Evolutionary conservation across 2,329 filamentous ascomycete species (phyloP).

Genomic region (Beauveria brongniartii): DNA sequence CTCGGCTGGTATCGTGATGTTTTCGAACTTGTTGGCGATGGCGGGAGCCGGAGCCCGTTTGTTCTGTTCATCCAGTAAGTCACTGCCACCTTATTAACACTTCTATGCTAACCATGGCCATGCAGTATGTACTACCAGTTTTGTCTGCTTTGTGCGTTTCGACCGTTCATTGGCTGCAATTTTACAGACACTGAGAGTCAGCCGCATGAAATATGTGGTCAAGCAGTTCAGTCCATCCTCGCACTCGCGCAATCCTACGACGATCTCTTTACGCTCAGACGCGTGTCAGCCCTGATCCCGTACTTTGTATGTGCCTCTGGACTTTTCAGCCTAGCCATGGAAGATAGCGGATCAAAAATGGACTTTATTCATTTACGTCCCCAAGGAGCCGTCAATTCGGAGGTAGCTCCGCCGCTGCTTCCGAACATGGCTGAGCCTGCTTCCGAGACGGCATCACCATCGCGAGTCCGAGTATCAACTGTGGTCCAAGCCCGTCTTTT

Average conservation of each 20-base stretch:
- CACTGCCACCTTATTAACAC: neutral
- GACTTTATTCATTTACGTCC: neutral
- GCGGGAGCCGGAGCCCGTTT: slow-evolving; percentile 11
- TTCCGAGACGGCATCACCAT: neutral
- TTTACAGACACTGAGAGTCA: neutral
- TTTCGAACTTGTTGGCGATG: slow-evolving; percentile 6
- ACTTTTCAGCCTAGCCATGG: slow-evolving; percentile 5
- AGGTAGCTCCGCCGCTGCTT: neutral
- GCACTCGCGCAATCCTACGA: slow-evolving; percentile 14
- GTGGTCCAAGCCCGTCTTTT: slow-evolving; percentile 7
- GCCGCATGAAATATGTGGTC: neutral
- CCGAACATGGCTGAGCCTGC: neutral
- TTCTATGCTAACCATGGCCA: neutral
- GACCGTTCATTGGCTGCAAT: slow-evolving; percentile 6
- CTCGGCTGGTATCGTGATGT: slow-evolving; percentile 16
- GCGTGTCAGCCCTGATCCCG: slow-evolving; percentile 13
- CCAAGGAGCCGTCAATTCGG: neutral
- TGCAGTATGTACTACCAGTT: slow-evolving; percentile 17
- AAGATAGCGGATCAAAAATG: neutral
- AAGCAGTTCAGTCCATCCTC: neutral
- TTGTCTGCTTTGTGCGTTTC: slow-evolving; percentile 13
- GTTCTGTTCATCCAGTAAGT: slow-evolving; percentile 15
- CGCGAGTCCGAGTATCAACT: slow-evolving; percentile 1
- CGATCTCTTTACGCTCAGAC: slow-evolving; percentile 15
- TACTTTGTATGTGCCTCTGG: slow-evolving; percentile 15